Conservation (phyloP, 495 filamentous ascomycete genomes). For the Neurospora sp. region DNA sequence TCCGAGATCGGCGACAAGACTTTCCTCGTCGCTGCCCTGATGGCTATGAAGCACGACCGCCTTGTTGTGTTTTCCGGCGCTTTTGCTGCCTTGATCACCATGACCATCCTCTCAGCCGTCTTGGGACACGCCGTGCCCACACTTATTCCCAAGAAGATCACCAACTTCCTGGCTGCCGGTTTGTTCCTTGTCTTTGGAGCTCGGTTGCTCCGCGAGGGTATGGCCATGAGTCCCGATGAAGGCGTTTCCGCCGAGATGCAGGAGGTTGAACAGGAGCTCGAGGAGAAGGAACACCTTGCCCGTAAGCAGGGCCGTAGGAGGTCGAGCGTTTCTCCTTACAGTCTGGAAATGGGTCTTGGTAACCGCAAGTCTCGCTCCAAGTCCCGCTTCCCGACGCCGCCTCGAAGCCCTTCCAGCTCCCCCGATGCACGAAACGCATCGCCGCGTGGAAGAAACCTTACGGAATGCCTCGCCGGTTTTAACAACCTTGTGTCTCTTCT, state of each 20-base stretch:
- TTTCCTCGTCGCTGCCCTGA: constrained; percentile 90
- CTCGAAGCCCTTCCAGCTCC: constrained; percentile 49
- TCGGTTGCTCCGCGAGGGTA: constrained; percentile 76
- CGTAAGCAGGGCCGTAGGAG: constrained; percentile 42
- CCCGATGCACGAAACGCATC: constrained; percentile 38
- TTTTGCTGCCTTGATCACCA: constrained; percentile 78
- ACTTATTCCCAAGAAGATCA: constrained; percentile 78
- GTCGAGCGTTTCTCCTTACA: constrained; percentile 51
- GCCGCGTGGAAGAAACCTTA: constrained; percentile 24
- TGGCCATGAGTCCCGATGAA: constrained; percentile 76
- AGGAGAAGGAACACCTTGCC: constrained; percentile 77
- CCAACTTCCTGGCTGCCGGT: constrained; percentile 71
- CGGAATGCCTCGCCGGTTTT: constrained; percentile 45
- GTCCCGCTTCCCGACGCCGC: constrained; percentile 49
- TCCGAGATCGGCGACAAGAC: constrained; percentile 99
- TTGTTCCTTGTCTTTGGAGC: constrained; percentile 85
- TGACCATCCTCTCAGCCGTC: constrained; percentile 96
- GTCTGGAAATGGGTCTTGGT: constrained; percentile 52
- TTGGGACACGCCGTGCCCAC: constrained; percentile 89
- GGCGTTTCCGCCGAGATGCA: constrained; percentile 93
- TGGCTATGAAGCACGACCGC: constrained; percentile 97
- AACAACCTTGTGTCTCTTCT: constrained; percentile 81
- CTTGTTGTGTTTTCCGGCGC: constrained; percentile 88
- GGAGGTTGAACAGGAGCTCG: constrained; percentile 89
- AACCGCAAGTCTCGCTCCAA: constrained; percentile 47